These are phyloP conservation scores for Knoxdaviesia proteae DNA, from an alignment of 2,329 filamentous ascomycete species.

Conservation along the genomic window DNA sequence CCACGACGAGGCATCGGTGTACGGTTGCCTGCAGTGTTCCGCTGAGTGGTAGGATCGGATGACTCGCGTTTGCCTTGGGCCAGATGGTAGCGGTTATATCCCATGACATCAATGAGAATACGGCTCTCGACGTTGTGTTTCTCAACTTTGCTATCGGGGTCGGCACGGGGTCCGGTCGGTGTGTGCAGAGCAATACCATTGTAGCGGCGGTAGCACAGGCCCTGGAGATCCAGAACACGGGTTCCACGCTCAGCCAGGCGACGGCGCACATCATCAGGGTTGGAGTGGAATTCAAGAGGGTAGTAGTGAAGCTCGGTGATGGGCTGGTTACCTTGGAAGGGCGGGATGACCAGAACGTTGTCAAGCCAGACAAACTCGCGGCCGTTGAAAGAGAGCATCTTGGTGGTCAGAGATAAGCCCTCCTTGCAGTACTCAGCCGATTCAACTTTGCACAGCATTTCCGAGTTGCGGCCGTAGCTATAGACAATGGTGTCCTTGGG, in stretches of 20 bases:
- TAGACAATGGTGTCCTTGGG: conserved; percentile 18
- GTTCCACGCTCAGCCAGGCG: conserved; percentile 14
- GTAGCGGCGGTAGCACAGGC: conserved; percentile 19
- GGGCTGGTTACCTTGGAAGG: conserved; percentile 19
- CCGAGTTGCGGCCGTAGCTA: conserved; percentile 16
- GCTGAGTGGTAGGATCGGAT: conserved; percentile 11
- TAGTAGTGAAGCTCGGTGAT: conserved; percentile 18
- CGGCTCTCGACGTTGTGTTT: conserved; percentile 19
- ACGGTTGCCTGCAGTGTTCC: conserved; percentile 4
- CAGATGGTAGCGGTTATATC: conserved; percentile 20
- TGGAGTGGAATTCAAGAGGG: conserved; percentile 14
- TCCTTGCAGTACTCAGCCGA: conserved; percentile 11
- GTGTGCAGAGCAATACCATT: conserved; percentile 16
- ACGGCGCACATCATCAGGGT: conserved; percentile 10
- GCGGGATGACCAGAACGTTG: conserved; percentile 10
- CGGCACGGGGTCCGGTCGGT: too few relatives aligned
- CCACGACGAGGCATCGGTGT: background rate
- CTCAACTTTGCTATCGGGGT: conserved; percentile 5
- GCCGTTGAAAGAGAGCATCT: conserved; percentile 18
- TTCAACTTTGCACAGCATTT: conserved; percentile 19
- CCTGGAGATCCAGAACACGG: conserved; percentile 20
- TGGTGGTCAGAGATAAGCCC: conserved; percentile 10
- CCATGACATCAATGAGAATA: conserved; percentile 18
- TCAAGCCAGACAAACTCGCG: conserved; percentile 19
- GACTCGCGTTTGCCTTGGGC: conserved; percentile 15